Evolutionary conservation across 164 flowering plant species (phyloP).

Genomic region (Stephania cephalantha): DNA sequence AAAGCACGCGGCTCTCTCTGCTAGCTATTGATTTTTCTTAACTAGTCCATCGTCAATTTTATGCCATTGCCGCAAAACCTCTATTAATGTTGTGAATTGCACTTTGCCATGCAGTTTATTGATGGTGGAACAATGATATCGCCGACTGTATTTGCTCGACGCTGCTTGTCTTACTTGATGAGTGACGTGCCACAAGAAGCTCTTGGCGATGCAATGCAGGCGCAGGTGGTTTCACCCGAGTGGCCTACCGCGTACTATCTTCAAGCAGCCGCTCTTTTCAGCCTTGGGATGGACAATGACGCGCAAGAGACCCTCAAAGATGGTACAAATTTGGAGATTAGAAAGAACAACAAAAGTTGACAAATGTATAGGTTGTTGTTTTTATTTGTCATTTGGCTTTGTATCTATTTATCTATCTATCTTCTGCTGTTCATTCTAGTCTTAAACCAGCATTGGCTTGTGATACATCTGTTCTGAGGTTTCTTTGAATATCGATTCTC

Average conservation of each 20-base stretch:
- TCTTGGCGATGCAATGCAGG: constrained; percentile 87
- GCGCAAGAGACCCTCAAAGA: constrained; percentile 74
- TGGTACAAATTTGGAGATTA: constrained; percentile 64
- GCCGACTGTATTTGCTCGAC: constrained; percentile 75
- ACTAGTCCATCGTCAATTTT: not conserved
- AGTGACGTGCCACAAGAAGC: constrained; percentile 73
- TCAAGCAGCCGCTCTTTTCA: constrained; percentile 74
- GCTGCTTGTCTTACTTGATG: constrained; percentile 80
- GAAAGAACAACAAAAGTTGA: constrained; percentile 47
- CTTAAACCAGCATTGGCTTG: constrained; percentile 6
- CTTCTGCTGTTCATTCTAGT: constrained; percentile 9
- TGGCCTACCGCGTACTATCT: constrained; percentile 86
- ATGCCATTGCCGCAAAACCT: not conserved
- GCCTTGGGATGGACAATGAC: constrained; percentile 82
- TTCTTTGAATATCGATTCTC: constrained; percentile 9
- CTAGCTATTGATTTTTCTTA: not conserved
- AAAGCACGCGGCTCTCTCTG: not conserved
- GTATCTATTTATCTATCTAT: constrained; percentile 11
- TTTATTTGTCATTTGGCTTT: constrained; percentile 8
- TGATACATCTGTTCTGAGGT: constrained; percentile 1
- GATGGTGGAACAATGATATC: constrained; percentile 88
- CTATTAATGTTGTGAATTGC: not conserved
- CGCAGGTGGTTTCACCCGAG: constrained; percentile 71
- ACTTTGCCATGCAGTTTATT: constrained; percentile 46
- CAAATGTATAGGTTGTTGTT: constrained; percentile 36